phyloP scores from a whole-genome alignment of 768 basidiomycete genomes.

The Crepidotus variabilis region DNA sequence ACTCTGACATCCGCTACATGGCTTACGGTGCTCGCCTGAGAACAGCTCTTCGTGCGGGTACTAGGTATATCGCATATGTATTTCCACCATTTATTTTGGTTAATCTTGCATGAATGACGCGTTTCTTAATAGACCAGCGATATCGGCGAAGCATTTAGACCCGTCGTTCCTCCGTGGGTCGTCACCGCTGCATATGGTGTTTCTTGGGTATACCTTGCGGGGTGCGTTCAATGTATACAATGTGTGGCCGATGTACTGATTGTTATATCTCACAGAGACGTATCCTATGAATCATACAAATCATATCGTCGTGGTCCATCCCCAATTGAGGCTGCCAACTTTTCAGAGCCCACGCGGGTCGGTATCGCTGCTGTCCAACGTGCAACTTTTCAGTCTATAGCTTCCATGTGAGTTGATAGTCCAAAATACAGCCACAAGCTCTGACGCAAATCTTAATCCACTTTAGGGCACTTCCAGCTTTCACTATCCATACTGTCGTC shows the following conservation, averaged over 20 bases:
- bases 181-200: conserved; percentile 79
- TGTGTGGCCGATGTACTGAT: not conserved
- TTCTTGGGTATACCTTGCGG: conserved; percentile 77
- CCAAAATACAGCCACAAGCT: conserved; percentile 8
- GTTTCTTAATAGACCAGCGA: conserved; percentile 60
- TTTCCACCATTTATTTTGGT: conserved; percentile 17
- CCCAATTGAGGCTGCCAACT: conserved; percentile 60
- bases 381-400: conserved; percentile 76
- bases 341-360: conserved; percentile 67
- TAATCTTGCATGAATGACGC: conserved; percentile 8
- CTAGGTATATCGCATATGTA: conserved; percentile 79
- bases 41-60: conserved; percentile 66
- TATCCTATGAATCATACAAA: conserved; percentile 80
- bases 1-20: conserved; percentile 67
- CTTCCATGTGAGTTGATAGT: conserved; percentile 60
- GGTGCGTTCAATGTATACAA: conserved; percentile 23
- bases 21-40: conserved; percentile 77
- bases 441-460: not conserved
- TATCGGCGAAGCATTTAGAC: conserved; percentile 79
- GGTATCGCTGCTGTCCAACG: conserved; percentile 73
- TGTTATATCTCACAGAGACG: conserved; percentile 44
- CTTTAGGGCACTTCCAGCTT: conserved; percentile 72
- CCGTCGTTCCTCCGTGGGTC: conserved; percentile 66
- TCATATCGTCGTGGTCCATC: conserved; percentile 65
- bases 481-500: conserved; percentile 84